Percentiles rank a stretch among this genome's conserved stretches.
These are phyloP conservation scores for Echinosophora koreensis DNA, from an alignment of 306 rosid species.

Conservation along the genomic window DNA sequence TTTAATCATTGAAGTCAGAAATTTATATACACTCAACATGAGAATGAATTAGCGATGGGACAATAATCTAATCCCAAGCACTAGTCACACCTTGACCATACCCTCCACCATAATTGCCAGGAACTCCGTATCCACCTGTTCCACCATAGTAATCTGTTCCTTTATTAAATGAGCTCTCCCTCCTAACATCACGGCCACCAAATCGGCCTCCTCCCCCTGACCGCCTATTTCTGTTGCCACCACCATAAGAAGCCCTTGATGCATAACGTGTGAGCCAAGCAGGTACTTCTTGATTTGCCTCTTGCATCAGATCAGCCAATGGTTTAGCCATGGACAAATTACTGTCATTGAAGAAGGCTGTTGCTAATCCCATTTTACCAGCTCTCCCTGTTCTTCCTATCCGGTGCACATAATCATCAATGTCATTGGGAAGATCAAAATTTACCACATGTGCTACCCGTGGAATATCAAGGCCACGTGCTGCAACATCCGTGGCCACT, in stretches of 20 bases:
- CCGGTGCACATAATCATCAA: constrained; percentile 87
- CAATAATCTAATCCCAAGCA: constrained; percentile 82
- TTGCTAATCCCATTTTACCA: constrained; percentile 82
- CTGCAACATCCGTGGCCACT: constrained; percentile 91
- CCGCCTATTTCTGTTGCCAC: constrained; percentile 66
- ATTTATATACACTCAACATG: constrained; percentile 57
- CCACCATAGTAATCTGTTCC: constrained; percentile 68
- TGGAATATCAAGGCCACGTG: constrained; percentile 90
- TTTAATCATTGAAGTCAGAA: constrained; percentile 46
- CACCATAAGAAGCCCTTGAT: constrained; percentile 57
- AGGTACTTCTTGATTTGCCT: constrained; percentile 86
- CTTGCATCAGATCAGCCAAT: constrained; percentile 82
- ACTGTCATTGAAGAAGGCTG: constrained; percentile 80
- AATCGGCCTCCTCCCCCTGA: constrained; percentile 72
- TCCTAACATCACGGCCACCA: constrained; percentile 82
- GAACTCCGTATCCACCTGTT: constrained; percentile 64
- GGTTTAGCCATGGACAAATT: constrained; percentile 70
- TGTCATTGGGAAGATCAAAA: constrained; percentile 85
- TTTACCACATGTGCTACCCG: constrained; percentile 84
- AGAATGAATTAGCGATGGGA: constrained; percentile 42
- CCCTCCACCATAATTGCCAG: constrained; percentile 63
- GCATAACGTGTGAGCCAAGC: constrained; percentile 82
- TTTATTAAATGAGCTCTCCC: constrained; percentile 58
- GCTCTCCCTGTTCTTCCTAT: constrained; percentile 90
- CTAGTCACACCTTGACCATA: constrained; percentile 68